Base-by-base conservation (phyloP, 768 basidiomycete genomes). In the Boletus tomentosulus region DNA sequence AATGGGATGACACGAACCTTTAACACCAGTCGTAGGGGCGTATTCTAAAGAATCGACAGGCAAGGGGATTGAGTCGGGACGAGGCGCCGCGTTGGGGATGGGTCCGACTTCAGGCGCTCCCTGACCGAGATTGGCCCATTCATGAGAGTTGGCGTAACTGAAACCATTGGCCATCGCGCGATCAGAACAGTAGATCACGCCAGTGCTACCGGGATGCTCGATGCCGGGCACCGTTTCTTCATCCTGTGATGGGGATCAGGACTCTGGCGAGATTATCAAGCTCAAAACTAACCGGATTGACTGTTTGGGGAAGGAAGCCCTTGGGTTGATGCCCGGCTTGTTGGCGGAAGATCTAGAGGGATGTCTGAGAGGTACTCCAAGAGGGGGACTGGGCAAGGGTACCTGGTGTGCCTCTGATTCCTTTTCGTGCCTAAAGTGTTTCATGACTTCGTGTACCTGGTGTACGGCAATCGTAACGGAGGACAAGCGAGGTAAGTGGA, bases 151-250 rank as follows among this genome's bases (percentile, higher is more conserved):
- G 54, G 87, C 81, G 60, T 90, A 89, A 58, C 74, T 85, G 76
- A 93, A 97, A 9, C 94, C 94, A 65, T 97, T 96, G 11, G 92
- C 92, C 76, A 92, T 91, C n/a, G 93, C 90, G 54, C 93, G 85
- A 65, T 94, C 90, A 2, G 89, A 92, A 70, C 92, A 94, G 68
- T 95, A 97, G 63, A 95, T 85, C 27, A 86, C 83, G 55, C 79
- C 75, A 1, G 78, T 79, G 61, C 72, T 72, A 33, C 82, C 82
- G 2, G 90, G 90, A 66, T 90, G 89, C 65, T 85, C 80, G 63
- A 91, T 89, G 46, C 90, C 92, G 19, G 92, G 92, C 4, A 95
- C 84, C 1, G 92, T 92, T 72, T 95, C 92, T 62, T 94, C 92
- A 60, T 91, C 87, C 80, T 88, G 54, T 16, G 53, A 56, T 30